Percentiles rank a stretch among this genome's conserved stretches.
Evolutionary conservation across 768 basidiomycete species (phyloP).

Genomic region (Tubosaeta sp.): DNA sequence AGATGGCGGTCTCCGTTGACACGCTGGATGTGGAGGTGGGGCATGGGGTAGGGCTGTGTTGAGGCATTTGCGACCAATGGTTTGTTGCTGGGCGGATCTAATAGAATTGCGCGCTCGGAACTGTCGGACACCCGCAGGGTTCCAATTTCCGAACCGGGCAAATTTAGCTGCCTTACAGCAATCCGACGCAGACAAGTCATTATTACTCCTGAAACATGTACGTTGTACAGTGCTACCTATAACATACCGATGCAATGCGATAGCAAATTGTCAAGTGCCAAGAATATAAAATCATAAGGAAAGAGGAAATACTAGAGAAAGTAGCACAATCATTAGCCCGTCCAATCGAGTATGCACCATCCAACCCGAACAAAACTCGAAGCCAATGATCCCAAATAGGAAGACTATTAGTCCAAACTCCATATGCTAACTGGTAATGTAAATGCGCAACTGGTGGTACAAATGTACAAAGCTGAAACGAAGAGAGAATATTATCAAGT

Average conservation of each 20-base stretch:
- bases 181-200: background rate
- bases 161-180: background rate
- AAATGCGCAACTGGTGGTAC: constrained; percentile 33
- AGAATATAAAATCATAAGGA: constrained; percentile 28
- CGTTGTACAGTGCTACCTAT: constrained; percentile 28
- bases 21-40: constrained; percentile 19
- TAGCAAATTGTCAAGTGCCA: constrained; percentile 25
- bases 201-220: constrained; percentile 12
- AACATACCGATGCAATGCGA: constrained; percentile 28
- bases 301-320: constrained; percentile 14
- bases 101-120: constrained; percentile 6
- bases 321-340: constrained; percentile 30
- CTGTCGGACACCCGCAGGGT: constrained; percentile 11
- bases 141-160: background rate
- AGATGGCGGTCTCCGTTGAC: constrained; percentile 21
- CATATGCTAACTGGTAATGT: constrained; percentile 33
- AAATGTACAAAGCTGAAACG: constrained; percentile 27
- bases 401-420: constrained; percentile 30
- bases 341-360: constrained; percentile 27
- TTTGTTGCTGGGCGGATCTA: constrained; percentile 20
- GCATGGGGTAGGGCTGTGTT: constrained; percentile 26
- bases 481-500: constrained; percentile 27
- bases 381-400: constrained; percentile 24
- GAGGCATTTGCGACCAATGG: constrained; percentile 4
- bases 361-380: constrained; percentile 28